Evolutionary conservation across 192 early-diverging fungal genomes (phyloP).

Genomic region (Phlyctochytrium arcticum): DNA sequence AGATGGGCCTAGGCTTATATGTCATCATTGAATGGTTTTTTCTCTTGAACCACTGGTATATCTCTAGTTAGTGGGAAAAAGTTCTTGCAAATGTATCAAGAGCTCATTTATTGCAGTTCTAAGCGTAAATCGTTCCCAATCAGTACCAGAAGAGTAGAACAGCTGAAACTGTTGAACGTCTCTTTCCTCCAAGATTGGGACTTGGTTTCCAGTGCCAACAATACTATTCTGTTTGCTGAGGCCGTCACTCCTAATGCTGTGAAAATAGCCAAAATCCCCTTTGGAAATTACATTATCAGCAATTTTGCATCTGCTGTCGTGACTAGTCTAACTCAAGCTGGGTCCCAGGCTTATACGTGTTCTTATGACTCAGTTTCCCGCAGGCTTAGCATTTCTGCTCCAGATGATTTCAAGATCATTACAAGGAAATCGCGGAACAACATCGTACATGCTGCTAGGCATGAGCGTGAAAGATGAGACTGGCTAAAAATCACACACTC

Average conservation of each 20-base stretch:
- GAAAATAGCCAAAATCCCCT: constrained; percentile 5
- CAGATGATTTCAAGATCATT: too few species aligned
- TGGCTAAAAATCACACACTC: neutral
- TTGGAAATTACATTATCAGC: constrained; percentile 8
- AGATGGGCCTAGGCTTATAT: constrained; percentile 7
- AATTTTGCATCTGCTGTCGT: constrained; percentile 10
- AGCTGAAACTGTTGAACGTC: constrained; percentile 7
- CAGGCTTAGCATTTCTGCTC: constrained; percentile 7
- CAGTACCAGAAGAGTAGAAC: too few species aligned
- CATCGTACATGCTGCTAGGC: neutral
- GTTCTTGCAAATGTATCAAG: too few species aligned
- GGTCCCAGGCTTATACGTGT: constrained; percentile 1
- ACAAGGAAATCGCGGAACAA: neutral
- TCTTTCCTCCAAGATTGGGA: constrained; percentile 16
- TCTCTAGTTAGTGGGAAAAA: too few species aligned
- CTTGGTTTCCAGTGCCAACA: neutral
- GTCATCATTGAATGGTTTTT: too few species aligned
- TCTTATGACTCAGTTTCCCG: constrained; percentile 2
- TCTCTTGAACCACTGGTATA: too few species aligned
- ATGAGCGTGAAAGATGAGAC: neutral
- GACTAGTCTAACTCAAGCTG: too few species aligned
- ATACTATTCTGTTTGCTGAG: constrained; percentile 12
- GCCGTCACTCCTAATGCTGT: constrained; percentile 1
- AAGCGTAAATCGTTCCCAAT: too few species aligned
- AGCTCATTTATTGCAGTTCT: too few species aligned